Evolutionary conservation across 805 yeast species (phyloP), one percentile per base, ranked within the genome.

Genomic region (Candida nonsorbophila): DNA sequence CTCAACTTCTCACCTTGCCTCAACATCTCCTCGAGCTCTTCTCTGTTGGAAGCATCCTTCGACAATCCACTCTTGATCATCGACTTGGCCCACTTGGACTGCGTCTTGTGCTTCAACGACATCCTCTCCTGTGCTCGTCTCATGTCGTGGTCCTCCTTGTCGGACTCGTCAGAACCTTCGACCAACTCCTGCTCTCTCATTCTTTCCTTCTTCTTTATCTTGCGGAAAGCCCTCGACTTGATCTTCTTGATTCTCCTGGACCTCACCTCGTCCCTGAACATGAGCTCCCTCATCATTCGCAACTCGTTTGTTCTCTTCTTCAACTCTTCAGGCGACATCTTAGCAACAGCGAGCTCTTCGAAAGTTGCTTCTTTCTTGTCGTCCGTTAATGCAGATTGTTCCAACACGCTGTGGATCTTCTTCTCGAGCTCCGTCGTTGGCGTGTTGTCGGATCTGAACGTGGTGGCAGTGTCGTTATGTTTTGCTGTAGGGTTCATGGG

Each of bases 251-350:
- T 70, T 45, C 98, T 74, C 56, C 76, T 87, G 7, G 97, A 88
- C 48, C 84, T 80, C 49, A 79, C 74, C 62, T 90, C 97, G 47
- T 90, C 97, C 46, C 97, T 72, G 63, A 87, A 92, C 95, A 90
- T 85, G 39, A 90, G 72, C 51, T 92, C 98, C 40, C 98, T 74
- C 96, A 87, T 86, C 48, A 83, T 59, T 43, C 97, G 74, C 43
- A 90, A 68, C 57, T 90, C 95, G 35, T 76, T 74, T 6, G 92
- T 80, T 36, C 94, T 71, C 51, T 78, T 76, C 32, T 65, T 61
- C 62, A 90, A 59, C 28, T 92, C 97, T 37, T 83, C 94, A 16
- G 79, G 73, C 0, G 92, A 70, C 54, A 90, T 59, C 47, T 81
- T 79, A 2, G 95, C 87, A 2, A 84, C 76, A 6, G 84, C 88